Evolutionary conservation across 176 grass and related monocot genomes (phyloP).

Genomic region (Hordeum vulgare): DNA sequence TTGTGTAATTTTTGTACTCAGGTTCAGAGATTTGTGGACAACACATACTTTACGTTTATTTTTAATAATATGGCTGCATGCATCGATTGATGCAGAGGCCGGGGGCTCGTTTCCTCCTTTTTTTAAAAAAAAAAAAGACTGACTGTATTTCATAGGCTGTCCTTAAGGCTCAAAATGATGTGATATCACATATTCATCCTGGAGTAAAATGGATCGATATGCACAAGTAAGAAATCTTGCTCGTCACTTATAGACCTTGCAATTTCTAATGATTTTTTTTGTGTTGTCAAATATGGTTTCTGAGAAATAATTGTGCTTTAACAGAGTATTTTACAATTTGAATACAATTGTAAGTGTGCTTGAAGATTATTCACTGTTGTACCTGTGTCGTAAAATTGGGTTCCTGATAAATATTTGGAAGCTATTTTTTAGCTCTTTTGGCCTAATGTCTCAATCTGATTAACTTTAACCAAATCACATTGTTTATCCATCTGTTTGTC

Average conservation of each 20-base stretch:
- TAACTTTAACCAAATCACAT: not conserved
- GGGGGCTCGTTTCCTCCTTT: too few species aligned
- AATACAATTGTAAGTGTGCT: not conserved
- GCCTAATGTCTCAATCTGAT: slow-evolving; percentile 2
- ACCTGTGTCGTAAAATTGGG: not conserved
- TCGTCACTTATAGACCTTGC: not conserved
- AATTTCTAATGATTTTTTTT: slow-evolving; percentile 11
- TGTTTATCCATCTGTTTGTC: not conserved
- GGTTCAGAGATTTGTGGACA: too few species aligned
- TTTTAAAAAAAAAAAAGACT: too few species aligned
- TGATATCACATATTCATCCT: slow-evolving; percentile 58
- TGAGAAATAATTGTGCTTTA: slow-evolving; percentile 30
- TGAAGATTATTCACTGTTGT: not conserved
- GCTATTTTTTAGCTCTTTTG: not conserved
- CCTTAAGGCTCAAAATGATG: slow-evolving; percentile 53
- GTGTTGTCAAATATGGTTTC: not conserved
- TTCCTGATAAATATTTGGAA: too few species aligned
- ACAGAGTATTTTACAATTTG: not conserved
- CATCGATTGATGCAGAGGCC: too few species aligned
- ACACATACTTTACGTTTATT: too few species aligned
- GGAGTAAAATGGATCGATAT: slow-evolving; percentile 73
- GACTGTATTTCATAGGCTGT: slow-evolving; percentile 27
- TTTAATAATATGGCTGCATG: too few species aligned
- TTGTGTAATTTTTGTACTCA: too few species aligned
- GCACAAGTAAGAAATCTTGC: slow-evolving; percentile 63